These are phyloP conservation scores for Mycena alexandri DNA, from an alignment of 768 basidiomycete genomes.

Conservation along the genomic window DNA sequence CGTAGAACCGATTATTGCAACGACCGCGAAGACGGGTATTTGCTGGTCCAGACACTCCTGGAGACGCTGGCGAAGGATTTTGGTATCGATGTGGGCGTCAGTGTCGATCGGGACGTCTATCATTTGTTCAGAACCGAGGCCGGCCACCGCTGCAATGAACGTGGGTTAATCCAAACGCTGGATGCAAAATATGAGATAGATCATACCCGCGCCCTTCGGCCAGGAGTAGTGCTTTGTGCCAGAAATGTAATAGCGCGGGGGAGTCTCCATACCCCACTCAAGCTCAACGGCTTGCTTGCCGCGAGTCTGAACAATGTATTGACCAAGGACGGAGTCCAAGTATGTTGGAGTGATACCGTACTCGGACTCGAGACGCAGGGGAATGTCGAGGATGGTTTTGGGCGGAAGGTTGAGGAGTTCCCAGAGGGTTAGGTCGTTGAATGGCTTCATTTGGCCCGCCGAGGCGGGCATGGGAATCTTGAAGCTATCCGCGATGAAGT, in stretches of 20 bases:
- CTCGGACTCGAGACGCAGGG: constrained; percentile 46
- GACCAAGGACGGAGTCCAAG: constrained; percentile 46
- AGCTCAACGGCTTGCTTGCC: constrained; percentile 50
- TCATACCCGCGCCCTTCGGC: constrained; percentile 59
- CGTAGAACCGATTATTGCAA: constrained; percentile 59
- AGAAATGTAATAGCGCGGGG: constrained; percentile 45
- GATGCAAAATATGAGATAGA: constrained; percentile 5
- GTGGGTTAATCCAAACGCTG: constrained; percentile 2
- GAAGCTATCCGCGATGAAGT: constrained; percentile 50
- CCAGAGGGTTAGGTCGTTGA: constrained; percentile 50
- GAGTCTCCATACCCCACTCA: constrained; percentile 42
- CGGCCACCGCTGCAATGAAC: constrained; percentile 51
- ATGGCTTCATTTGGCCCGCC: constrained; percentile 36
- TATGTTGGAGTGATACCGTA: constrained; percentile 50
- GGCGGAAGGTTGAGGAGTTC: constrained; percentile 57
- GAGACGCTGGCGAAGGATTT: constrained; percentile 44
- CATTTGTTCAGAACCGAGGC: constrained; percentile 57
- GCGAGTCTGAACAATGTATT: constrained; percentile 53
- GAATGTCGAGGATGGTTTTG: constrained; percentile 50
- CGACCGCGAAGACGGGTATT: constrained; percentile 56
- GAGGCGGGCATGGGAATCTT: constrained; percentile 43
- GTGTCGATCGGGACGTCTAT: constrained; percentile 52
- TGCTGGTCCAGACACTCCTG: constrained; percentile 46
- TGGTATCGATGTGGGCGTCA: constrained; percentile 51
- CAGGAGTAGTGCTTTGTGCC: constrained; percentile 59